A percentile compares a stretch with the other conserved stretches of the same genome.
These are phyloP conservation scores for Diaporthe batatas DNA, from an alignment of 2,329 filamentous ascomycete genomes.

Conservation along the genomic window DNA sequence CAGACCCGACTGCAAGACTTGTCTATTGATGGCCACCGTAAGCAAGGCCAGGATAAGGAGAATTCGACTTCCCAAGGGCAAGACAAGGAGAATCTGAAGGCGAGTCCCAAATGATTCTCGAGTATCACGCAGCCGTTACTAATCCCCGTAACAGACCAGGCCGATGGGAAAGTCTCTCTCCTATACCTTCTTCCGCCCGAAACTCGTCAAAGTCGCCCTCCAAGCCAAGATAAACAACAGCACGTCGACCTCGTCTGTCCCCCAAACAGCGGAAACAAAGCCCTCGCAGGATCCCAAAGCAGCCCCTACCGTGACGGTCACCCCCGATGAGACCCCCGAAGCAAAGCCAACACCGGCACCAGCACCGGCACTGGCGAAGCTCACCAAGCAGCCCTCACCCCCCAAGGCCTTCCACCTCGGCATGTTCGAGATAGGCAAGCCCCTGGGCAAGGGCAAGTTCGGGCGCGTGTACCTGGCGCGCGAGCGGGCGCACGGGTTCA, in stretches of 20 bases:
- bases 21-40: neutral
- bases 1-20: neutral
- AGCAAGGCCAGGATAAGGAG: neutral
- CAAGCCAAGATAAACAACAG: neutral
- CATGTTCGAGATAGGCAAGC: conserved; percentile 83
- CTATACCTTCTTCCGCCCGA: neutral
- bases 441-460: conserved; percentile 80
- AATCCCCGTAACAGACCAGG: neutral
- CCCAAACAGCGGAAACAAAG: neutral
- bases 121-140: fast-evolving
- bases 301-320: neutral
- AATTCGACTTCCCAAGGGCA: no score
- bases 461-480: conserved; percentile 80
- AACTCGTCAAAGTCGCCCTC: conserved; percentile 1
- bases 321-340: fast-evolving
- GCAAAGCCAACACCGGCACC: no score
- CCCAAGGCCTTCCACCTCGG: conserved; percentile 57
- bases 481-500: conserved; percentile 74
- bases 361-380: no score
- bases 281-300: neutral
- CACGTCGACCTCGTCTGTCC: neutral
- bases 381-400: neutral
- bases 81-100: neutral
- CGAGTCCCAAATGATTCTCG: neutral
- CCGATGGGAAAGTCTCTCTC: neutral